Conservation (phyloP, 345 rosid species). For the Brassica napus region Da-Ae NC_063444.1:16197501-16198000, state of each 20-base stretch:
- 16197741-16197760: no score
- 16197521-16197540: conserved; percentile 9
- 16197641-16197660: not conserved
- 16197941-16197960: conserved; percentile 12
- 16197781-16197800: no score
- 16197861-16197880: not conserved
- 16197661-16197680: not conserved
- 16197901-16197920: not conserved
- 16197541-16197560: not conserved
- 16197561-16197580: not conserved
- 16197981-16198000: conserved; percentile 3
- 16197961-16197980: conserved; percentile 21
- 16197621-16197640: not conserved
- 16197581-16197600: not conserved
- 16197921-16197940: not conserved
- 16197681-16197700: not conserved
- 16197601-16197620: not conserved
- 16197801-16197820: no score
- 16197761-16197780: no score
- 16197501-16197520: not conserved
- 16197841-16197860: not conserved
- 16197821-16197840: no score
- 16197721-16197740: no score
- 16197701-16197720: no score
- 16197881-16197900: not conserved